Conservation (phyloP, 2,329 filamentous ascomycete species). For the Harringtonia aguacate region DNA sequence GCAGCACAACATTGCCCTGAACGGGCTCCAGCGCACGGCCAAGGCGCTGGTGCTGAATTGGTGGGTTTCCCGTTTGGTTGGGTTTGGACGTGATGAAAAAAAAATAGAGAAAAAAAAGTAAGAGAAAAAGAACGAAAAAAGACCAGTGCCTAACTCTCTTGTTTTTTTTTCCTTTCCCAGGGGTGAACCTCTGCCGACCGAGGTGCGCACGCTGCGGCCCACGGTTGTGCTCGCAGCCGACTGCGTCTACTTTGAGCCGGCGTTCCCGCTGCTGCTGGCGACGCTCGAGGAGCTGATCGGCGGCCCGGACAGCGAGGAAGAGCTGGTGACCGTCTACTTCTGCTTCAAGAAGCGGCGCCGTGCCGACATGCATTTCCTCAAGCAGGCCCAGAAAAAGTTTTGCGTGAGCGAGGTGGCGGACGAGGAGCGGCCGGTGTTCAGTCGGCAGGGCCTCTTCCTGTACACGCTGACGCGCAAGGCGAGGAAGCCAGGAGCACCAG, state of each 20-base stretch:
- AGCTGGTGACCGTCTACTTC: constrained; percentile 54
- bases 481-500: background rate
- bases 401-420: constrained; percentile 50
- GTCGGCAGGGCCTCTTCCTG: constrained; percentile 48
- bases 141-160: background rate
- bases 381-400: constrained; percentile 58
- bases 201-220: constrained; percentile 47
- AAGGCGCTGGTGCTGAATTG: constrained; percentile 69
- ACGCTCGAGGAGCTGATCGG: constrained; percentile 74
- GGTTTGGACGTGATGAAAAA: too few species aligned
- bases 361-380: constrained; percentile 67
- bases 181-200: constrained; percentile 47
- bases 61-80: too few species aligned
- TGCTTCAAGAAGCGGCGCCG: constrained; percentile 90
- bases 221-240: constrained; percentile 88
- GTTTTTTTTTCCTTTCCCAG: constrained; percentile 14
- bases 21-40: constrained; percentile 54
- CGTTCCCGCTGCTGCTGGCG: constrained; percentile 75
- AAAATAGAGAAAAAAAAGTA: too few species aligned
- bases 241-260: constrained; percentile 94
- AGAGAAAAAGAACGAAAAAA: too few species aligned
- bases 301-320: constrained; percentile 24
- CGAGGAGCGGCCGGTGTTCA: constrained; percentile 46
- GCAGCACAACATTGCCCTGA: constrained; percentile 77
- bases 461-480: constrained; percentile 41